Evolutionary conservation across 805 yeast species (phyloP).

Genomic region (Monosporozyma unispora): DNA sequence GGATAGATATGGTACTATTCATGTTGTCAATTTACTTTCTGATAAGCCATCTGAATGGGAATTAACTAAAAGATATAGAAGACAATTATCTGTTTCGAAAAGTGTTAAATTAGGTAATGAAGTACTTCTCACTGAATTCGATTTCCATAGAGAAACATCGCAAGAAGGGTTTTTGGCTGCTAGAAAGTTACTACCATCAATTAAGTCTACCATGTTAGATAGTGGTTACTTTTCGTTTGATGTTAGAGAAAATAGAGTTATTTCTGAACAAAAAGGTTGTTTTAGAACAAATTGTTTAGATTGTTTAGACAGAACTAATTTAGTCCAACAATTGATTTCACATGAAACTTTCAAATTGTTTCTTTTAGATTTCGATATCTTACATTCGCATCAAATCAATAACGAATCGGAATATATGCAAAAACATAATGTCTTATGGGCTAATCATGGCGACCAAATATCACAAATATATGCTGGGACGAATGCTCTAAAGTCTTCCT

Average conservation of each 20-base stretch:
- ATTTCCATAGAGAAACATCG: conserved; percentile 87
- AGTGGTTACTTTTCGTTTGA: conserved; percentile 82
- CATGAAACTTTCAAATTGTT: conserved; percentile 54
- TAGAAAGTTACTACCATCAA: conserved; percentile 49
- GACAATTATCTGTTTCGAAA: conserved; percentile 42
- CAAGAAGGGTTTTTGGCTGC: conserved; percentile 85
- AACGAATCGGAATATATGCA: conserved; percentile 48
- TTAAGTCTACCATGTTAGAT: conserved; percentile 57
- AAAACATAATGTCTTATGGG: conserved; percentile 85
- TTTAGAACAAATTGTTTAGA: conserved; percentile 91
- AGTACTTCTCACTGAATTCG: conserved; percentile 68
- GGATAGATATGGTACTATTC: conserved; percentile 75
- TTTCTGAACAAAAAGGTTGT: conserved; percentile 78
- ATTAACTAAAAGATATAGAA: conserved; percentile 54
- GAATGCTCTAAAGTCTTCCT: conserved; percentile 90
- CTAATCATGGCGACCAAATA: conserved; percentile 95
- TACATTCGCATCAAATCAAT: conserved; percentile 12
- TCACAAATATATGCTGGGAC: conserved; percentile 96
- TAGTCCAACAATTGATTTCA: conserved; percentile 77
- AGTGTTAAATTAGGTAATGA: conserved; percentile 22
- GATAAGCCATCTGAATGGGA: conserved; percentile 70
- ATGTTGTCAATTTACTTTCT: conserved; percentile 75
- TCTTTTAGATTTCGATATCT: conserved; percentile 33
- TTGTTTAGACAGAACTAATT: conserved; percentile 88
- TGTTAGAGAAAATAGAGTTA: conserved; percentile 39